phyloP scores from a whole-genome alignment of 768 basidiomycete genomes.

The Phaffia australis region DNA sequence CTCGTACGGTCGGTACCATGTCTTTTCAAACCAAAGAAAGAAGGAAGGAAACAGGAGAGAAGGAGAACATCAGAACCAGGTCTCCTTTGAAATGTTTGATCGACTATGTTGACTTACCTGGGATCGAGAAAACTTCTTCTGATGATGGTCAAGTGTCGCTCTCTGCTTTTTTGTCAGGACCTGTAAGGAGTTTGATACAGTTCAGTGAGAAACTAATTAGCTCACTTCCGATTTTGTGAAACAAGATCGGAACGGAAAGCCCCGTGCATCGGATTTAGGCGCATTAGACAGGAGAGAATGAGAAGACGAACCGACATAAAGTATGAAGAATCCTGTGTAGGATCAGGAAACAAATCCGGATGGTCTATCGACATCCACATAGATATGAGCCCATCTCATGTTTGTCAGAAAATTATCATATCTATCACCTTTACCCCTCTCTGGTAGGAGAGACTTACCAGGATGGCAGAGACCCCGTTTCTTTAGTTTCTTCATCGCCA shows the following conservation, averaged over 20 bases:
- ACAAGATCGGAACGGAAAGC: neutral
- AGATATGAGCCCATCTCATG: no score
- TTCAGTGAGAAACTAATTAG: no score
- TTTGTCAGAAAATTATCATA: no score
- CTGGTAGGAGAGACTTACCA: neutral
- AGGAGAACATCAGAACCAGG: neutral
- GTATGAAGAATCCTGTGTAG: conserved; percentile 36
- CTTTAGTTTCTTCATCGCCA: neutral
- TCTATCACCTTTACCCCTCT: neutral
- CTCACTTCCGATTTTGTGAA: no score
- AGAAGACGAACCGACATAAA: conserved; percentile 34
- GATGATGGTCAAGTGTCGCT: conserved; percentile 33
- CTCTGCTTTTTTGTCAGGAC: conserved; percentile 37
- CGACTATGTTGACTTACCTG: conserved; percentile 29
- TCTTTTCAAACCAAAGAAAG: conserved; percentile 2
- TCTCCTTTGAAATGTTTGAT: neutral
- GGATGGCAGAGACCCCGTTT: neutral
- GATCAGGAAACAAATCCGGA: conserved; percentile 70
- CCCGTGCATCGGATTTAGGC: neutral
- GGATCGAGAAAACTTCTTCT: conserved; percentile 35
- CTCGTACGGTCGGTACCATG: conserved; percentile 24
- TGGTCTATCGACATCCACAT: conserved; percentile 41
- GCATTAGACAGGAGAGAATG: neutral
- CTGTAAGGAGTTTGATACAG: conserved; percentile 2
- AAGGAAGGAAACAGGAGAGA: neutral